phyloP scores from a whole-genome alignment of 2,329 filamentous ascomycete species.

The Curvularia sp. region DNA sequence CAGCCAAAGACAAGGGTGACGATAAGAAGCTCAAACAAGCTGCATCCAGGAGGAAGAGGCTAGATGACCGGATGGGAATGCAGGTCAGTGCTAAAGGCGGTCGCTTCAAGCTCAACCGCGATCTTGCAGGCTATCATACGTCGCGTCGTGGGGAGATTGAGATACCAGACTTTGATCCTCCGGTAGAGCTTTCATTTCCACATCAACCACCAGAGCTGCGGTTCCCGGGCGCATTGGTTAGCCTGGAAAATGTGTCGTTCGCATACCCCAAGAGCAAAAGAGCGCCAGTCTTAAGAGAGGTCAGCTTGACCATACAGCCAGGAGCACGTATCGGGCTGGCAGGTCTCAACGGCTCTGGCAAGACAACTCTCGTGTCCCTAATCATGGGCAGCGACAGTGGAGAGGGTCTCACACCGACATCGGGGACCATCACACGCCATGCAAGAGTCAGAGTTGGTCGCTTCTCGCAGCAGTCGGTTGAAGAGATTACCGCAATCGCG shows the following conservation, averaged over 20 bases:
- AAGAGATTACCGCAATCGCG: conserved; percentile 68
- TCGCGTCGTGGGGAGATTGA: conserved; percentile 72
- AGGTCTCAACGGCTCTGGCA: conserved; percentile 82
- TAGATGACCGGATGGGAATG: conserved; percentile 81
- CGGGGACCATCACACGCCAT: conserved; percentile 70
- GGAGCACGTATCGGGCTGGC: conserved; percentile 78
- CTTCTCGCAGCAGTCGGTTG: conserved; percentile 81
- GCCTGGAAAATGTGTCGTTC: conserved; percentile 73
- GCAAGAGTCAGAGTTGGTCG: conserved; percentile 74
- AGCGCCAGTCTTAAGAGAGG: conserved; percentile 63
- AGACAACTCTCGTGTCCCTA: conserved; percentile 78
- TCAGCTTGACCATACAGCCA: conserved; percentile 73
- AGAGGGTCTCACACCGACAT: conserved; percentile 59
- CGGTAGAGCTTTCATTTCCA: conserved; percentile 65
- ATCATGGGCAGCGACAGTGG: conserved; percentile 62
- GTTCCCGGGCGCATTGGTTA: conserved; percentile 77
- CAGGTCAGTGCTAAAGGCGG: conserved; percentile 74
- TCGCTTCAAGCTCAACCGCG: conserved; percentile 81
- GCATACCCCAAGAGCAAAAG: conserved; percentile 62
- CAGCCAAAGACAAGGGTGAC: conserved; percentile 78
- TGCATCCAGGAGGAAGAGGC: conserved; percentile 82
- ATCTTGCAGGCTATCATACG: conserved; percentile 62
- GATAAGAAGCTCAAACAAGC: conserved; percentile 87
- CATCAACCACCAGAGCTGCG: conserved; percentile 72
- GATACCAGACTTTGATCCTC: conserved; percentile 65